Evolutionary conservation across 305 asterid genomes (phyloP).

Genomic region (Caryopteris hybrid): DNA sequence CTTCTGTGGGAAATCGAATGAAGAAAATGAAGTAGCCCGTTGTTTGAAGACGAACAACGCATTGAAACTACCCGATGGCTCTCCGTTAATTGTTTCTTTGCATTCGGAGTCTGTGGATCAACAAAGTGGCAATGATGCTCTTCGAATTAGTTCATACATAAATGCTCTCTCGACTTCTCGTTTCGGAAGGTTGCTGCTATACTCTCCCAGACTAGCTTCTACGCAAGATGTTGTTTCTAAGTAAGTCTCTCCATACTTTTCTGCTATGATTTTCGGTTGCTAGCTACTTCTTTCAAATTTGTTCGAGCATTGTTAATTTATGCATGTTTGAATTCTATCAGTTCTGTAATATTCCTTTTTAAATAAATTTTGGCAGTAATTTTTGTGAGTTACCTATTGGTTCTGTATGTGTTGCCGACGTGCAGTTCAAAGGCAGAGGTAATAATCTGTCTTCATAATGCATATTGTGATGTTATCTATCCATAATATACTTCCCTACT

Average conservation of each 20-base stretch:
- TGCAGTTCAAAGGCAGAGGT: conserved; percentile 96
- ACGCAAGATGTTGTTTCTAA: conserved; percentile 78
- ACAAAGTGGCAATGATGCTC: conserved; percentile 27
- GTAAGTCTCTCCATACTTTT: conserved; percentile 30
- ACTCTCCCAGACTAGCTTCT: conserved; percentile 69
- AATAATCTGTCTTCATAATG: conserved; percentile 14
- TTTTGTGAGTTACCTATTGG: conserved; percentile 78
- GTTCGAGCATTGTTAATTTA: neutral
- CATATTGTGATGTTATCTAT: neutral
- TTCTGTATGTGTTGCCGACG: conserved; percentile 82
- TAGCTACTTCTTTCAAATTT: neutral
- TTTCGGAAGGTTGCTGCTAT: conserved; percentile 68
- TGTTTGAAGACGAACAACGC: conserved; percentile 39
- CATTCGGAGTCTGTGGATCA: conserved; percentile 40
- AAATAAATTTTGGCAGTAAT: conserved; percentile 44
- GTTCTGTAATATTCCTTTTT: neutral
- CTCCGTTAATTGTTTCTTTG: conserved; percentile 45
- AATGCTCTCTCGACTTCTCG: conserved; percentile 43
- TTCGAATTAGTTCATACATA: conserved; percentile 45
- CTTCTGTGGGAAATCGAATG: too few relatives aligned
- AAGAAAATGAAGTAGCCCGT: conserved; percentile 55
- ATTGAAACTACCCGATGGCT: conserved; percentile 48
- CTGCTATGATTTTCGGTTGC: neutral
- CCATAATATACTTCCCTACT: neutral
- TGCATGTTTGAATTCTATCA: neutral